Evolutionary conservation across 2,329 filamentous ascomycete genomes (phyloP).

Genomic region (Trichophyton rubrum): DNA sequence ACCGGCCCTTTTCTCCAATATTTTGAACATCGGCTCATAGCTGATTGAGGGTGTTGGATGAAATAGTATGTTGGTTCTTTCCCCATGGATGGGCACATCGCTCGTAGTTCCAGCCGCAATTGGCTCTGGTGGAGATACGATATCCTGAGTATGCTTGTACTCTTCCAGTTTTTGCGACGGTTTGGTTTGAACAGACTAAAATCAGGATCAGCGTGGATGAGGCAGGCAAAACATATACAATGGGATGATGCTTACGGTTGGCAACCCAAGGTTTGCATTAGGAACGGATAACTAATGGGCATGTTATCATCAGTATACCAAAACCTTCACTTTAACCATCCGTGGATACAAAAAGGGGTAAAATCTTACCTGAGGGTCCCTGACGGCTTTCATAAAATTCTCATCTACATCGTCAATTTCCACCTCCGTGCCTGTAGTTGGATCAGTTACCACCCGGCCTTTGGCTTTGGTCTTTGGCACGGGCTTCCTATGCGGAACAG

Average conservation of each 20-base stretch:
- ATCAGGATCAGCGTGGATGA: neutral
- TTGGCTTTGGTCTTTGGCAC: conserved; percentile 30
- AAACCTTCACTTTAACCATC: neutral
- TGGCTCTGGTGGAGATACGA: conserved; percentile 82
- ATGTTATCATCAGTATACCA: neutral
- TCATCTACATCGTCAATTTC: conserved; percentile 71
- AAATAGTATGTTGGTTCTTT: conserved; percentile 93
- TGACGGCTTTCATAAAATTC: conserved; percentile 55
- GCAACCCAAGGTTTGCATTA: conserved; percentile 73
- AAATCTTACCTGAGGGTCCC: conserved; percentile 52
- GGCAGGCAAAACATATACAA: neutral
- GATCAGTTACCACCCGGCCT: conserved; percentile 62
- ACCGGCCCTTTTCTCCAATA: conserved; percentile 62
- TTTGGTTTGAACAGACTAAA: conserved; percentile 54
- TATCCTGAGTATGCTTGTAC: conserved; percentile 74
- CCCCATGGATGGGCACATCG: conserved; percentile 88
- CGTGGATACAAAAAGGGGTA: conserved; percentile 9
- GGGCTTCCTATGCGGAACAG: conserved; percentile 37
- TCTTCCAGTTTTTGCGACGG: conserved; percentile 60
- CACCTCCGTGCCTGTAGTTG: conserved; percentile 74
- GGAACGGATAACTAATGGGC: conserved; percentile 58
- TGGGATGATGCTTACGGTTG: conserved; percentile 39
- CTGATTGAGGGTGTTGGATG: conserved; percentile 84
- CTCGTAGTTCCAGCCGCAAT: conserved; percentile 70
- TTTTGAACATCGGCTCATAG: conserved; percentile 75